Conservation (phyloP, 2,329 filamentous ascomycete genomes). For the Akanthomyces muscarius region DNA sequence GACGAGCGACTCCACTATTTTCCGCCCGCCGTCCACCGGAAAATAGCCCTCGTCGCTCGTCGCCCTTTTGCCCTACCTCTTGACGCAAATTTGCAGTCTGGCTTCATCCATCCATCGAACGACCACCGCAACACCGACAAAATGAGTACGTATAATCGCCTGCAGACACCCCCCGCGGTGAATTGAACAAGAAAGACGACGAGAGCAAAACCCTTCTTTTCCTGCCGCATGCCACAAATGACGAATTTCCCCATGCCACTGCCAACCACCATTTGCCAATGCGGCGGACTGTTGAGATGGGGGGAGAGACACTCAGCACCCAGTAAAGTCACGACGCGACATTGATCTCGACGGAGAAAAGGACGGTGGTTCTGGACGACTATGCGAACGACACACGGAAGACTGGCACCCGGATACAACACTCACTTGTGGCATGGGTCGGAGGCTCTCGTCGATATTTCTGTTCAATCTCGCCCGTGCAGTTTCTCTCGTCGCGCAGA, state of each 20-base stretch:
- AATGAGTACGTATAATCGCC: constrained; percentile 49
- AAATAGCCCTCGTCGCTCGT: constrained; percentile 26
- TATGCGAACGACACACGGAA: not conserved
- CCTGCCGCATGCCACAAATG: not conserved
- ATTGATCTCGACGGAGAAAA: not conserved
- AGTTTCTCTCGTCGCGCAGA: not conserved
- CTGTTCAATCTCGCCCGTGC: not conserved
- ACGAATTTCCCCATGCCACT: not conserved
- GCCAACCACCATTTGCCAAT: not conserved
- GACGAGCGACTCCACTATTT: not conserved
- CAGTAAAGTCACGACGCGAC: not conserved
- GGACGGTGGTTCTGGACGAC: not conserved
- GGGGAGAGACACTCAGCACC: no score
- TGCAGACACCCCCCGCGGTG: not conserved
- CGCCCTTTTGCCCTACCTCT: constrained; percentile 12
- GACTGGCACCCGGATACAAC: not conserved
- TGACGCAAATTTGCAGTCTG: constrained; percentile 16
- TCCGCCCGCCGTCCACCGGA: constrained; percentile 30
- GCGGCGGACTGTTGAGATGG: not conserved
- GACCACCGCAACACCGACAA: constrained; percentile 45
- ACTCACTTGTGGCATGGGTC: not conserved
- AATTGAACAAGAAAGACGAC: constrained; percentile 3
- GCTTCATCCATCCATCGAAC: constrained; percentile 33
- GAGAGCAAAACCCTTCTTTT: not conserved
- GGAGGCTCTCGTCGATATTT: constrained; percentile 6